Conservation (phyloP, 2,329 filamentous ascomycete genomes). For the Cladophialophora yegresii region DNA sequence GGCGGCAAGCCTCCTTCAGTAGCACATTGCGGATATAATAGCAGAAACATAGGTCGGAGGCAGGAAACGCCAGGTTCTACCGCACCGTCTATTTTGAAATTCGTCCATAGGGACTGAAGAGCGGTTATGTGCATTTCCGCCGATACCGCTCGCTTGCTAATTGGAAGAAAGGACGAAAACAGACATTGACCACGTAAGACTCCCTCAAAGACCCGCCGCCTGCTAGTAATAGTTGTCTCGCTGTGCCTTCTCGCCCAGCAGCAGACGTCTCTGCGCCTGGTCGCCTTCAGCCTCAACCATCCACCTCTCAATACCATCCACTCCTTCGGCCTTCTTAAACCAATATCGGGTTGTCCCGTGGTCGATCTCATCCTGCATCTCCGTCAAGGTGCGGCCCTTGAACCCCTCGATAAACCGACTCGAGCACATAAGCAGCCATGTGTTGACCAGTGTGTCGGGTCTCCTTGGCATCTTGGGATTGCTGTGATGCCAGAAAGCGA, state of each 20-base stretch:
- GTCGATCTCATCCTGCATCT: slow-evolving; percentile 14
- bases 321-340: slow-evolving; percentile 8
- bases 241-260: neutral
- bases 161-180: neutral
- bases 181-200: neutral
- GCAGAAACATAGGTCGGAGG: neutral
- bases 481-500: slow-evolving; percentile 13
- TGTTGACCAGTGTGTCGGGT: slow-evolving; percentile 20
- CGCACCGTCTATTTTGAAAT: neutral
- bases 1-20: too few relatives aligned
- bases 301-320: slow-evolving; percentile 8
- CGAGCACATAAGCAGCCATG: slow-evolving; percentile 23
- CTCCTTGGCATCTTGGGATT: slow-evolving; percentile 17
- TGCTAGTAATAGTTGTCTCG: slow-evolving; percentile 2
- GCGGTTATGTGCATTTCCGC: neutral
- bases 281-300: slow-evolving; percentile 13
- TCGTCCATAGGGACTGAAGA: neutral
- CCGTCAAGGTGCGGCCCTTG: slow-evolving; percentile 6
- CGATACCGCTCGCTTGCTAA: neutral
- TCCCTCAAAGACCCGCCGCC: neutral
- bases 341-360: slow-evolving; percentile 1
- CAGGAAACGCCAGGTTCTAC: neutral
- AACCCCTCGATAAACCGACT: slow-evolving; percentile 14
- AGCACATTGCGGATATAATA: neutral
- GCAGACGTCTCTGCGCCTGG: neutral